Evolutionary conservation across 495 filamentous ascomycete genomes (phyloP).

Genomic region (Neurospora sp.): DNA sequence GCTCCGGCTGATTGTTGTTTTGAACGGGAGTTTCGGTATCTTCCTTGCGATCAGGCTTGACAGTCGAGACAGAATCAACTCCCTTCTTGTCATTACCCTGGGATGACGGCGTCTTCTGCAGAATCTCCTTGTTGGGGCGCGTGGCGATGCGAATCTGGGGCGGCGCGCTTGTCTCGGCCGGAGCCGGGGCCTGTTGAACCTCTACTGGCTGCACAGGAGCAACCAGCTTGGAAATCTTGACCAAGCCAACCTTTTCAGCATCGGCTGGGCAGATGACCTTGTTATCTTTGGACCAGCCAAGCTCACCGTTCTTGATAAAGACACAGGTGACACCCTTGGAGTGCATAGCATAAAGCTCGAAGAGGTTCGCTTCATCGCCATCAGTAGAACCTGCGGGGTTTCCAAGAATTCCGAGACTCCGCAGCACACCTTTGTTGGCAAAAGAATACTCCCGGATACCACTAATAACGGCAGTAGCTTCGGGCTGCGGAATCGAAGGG

Average conservation of each 20-base stretch:
- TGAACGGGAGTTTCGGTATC: constrained; percentile 26
- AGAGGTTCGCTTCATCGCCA: constrained; percentile 52
- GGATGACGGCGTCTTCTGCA: constrained; percentile 20
- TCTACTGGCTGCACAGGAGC: constrained; percentile 25
- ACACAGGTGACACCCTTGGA: constrained; percentile 87
- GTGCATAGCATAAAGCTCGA: constrained; percentile 96
- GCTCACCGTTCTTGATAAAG: constrained; percentile 70
- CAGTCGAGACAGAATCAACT: constrained; percentile 10
- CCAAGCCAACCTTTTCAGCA: constrained; percentile 55
- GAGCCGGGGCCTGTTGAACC: constrained; percentile 10
- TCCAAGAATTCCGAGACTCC: constrained; percentile 80
- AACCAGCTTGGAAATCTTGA: constrained; percentile 37
- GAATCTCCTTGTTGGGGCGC: constrained; percentile 30
- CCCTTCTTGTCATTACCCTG: constrained; percentile 23
- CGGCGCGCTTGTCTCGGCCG: constrained; percentile 4
- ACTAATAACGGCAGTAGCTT: constrained; percentile 92
- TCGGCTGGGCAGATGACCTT: constrained; percentile 69
- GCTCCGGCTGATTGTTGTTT: constrained; percentile 23
- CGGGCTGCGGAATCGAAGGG: constrained; percentile 62
- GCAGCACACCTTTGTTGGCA: constrained; percentile 72
- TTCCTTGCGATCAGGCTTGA: constrained; percentile 34
- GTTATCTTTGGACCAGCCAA: constrained; percentile 82
- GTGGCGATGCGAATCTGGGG: constrained; percentile 28
- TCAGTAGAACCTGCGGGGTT: constrained; percentile 43
- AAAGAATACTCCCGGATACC: constrained; percentile 92